phyloP scores from a whole-genome alignment of 2,329 filamentous ascomycete genomes.

The Alternaria novae-zelandiae region DNA sequence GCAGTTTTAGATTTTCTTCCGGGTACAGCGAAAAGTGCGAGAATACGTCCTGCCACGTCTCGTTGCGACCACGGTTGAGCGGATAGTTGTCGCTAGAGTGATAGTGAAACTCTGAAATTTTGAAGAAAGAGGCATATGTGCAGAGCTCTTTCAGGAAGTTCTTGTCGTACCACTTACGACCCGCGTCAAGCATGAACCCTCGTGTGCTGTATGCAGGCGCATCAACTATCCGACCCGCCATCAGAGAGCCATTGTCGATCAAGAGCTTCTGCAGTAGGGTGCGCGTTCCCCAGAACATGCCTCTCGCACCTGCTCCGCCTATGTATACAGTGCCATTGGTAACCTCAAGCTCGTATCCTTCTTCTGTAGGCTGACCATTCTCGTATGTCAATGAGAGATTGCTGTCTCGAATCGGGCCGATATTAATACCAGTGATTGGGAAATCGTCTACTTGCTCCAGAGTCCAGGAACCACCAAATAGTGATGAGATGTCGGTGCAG shows the following conservation, averaged over 20 bases:
- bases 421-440: constrained; percentile 52
- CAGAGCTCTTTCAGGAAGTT: constrained; percentile 54
- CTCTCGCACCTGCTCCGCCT: constrained; percentile 52
- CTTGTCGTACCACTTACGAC: constrained; percentile 53
- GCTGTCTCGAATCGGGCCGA: constrained; percentile 45
- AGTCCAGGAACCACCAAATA: constrained; percentile 53
- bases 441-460: constrained; percentile 48
- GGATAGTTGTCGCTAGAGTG: constrained; percentile 59
- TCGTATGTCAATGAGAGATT: constrained; percentile 53
- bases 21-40: constrained; percentile 54
- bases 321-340: constrained; percentile 44
- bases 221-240: constrained; percentile 42
- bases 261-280: constrained; percentile 54
- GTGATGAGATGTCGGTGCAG: constrained; percentile 51
- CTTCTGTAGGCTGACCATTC: constrained; percentile 55
- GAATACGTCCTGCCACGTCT: constrained; percentile 56
- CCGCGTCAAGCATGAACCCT: constrained; percentile 55
- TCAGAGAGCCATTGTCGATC: constrained; percentile 43
- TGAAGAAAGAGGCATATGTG: constrained; percentile 57
- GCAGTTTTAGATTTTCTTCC: constrained; percentile 41
- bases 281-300: constrained; percentile 58
- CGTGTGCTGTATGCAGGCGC: constrained; percentile 54
- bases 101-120: constrained; percentile 58
- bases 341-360: constrained; percentile 58
- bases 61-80: constrained; percentile 55